Evolutionary conservation across 2,329 filamentous ascomycete species (phyloP).

Genomic region (Penicillium italicum): DNA sequence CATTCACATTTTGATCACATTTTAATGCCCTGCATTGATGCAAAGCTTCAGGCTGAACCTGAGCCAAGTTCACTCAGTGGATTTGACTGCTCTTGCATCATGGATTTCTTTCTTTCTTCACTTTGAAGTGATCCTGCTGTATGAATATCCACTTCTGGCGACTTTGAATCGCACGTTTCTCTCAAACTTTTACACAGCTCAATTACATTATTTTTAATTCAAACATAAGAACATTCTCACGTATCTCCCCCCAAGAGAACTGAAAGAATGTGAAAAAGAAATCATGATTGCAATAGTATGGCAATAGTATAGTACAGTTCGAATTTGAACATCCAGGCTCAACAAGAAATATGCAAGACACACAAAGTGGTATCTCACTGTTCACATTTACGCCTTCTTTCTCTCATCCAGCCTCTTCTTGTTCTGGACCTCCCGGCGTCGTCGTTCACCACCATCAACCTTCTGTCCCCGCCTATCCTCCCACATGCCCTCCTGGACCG

Average conservation of each 20-base stretch:
- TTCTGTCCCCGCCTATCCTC: conserved; percentile 82
- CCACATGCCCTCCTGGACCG: conserved; percentile 84
- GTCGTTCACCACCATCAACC: conserved; percentile 93
- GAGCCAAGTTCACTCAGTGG: background rate
- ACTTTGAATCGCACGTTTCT: background rate
- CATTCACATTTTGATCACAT: background rate
- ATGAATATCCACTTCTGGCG: conserved; percentile 16
- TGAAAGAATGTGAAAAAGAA: background rate
- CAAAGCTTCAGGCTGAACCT: background rate
- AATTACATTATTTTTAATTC: conserved; percentile 20
- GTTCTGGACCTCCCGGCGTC: conserved; percentile 78
- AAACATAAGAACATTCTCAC: background rate
- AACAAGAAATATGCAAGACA: conserved; percentile 19
- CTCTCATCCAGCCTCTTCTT: conserved; percentile 79
- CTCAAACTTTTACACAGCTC: conserved; percentile 14
- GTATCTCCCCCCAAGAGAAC: no score
- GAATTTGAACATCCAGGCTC: conserved; percentile 13
- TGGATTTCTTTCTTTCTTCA: background rate
- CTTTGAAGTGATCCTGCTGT: conserved; percentile 13
- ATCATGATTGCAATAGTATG: conserved; percentile 12
- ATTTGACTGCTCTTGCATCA: background rate
- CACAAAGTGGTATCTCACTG: conserved; percentile 9
- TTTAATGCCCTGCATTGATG: conserved; percentile 6
- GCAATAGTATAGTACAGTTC: conserved; percentile 22
- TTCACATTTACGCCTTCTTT: conserved; percentile 51